Base-by-base conservation (phyloP, 345 rosid genomes). In the Syzygium aqueum region DNA sequence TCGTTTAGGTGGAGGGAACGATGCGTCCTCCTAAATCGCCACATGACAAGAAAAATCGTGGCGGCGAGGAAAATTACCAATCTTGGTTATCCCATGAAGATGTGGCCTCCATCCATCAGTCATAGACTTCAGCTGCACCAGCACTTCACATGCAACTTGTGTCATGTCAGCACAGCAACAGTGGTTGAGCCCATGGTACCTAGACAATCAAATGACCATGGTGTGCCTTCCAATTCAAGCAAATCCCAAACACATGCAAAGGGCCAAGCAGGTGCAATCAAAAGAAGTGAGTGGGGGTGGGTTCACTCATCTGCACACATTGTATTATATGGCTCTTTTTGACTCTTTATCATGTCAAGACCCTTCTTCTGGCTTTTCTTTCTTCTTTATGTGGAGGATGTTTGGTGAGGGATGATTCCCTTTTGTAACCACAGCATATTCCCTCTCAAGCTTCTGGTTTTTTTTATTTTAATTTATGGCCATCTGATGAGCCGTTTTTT, bases 381-480 rank as follows among this genome's bases (percentile, higher is more conserved):
- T 15, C n/a, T 14, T 61, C 37, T 61, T n/a, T 61, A 61, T 2
- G 37, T 8, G 73, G 73, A 61, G 46, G 1, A 43, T 5, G 73
- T 61, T 61, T 59, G 80, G 80, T 73, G 80, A n/a, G 59, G 0
- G 43, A 63, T n/a, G 73, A 67, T 67, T 67, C 78, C 1, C 40
- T 19, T 21, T 73, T 19, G 80, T 2, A 37, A 19, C 80, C 27
- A 5, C 27, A 5, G 82, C 82, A 73, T 73, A 73, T 73, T 37
- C 82, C 27, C 82, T 10, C 25, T 43, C 46, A 43, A 73, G 3
- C 15, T 37, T 33, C 46, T 33, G 40, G 46, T 8, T 67, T 9
- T 43, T n/a, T n/a, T n/a, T n/a, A n/a, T n/a, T n/a, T 40, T 40
- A n/a, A 3, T 43, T n/a, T 67, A 0, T 33, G 13, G 0, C 46